These are phyloP conservation scores for Cucumis hystrix DNA, from an alignment of 306 rosid genomes.

Conservation along the genomic window DNA sequence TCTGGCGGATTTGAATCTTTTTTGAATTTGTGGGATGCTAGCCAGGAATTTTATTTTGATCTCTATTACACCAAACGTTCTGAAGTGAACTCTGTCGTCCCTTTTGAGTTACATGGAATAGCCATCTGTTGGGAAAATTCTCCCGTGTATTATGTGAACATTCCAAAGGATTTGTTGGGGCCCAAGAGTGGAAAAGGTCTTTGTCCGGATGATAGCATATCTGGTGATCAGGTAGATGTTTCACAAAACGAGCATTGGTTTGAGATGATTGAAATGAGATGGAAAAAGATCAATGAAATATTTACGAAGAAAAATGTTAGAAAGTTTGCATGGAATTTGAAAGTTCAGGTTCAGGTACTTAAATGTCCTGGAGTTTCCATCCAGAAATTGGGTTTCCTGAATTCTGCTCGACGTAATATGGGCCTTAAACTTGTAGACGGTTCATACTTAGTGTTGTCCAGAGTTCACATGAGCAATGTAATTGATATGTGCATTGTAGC, in stretches of 20 bases:
- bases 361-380: constrained; percentile 56
- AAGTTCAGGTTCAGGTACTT: constrained; percentile 78
- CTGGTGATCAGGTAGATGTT: constrained; percentile 24
- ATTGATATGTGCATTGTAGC: constrained; percentile 66
- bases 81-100: constrained; percentile 47
- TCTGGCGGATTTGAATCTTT: constrained; percentile 79
- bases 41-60: constrained; percentile 68
- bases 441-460: constrained; percentile 46
- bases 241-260: constrained; percentile 35
- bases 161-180: constrained; percentile 71
- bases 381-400: constrained; percentile 54
- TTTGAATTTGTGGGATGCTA: constrained; percentile 67
- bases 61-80: constrained; percentile 58
- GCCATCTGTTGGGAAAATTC: constrained; percentile 92
- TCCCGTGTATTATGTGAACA: constrained; percentile 69
- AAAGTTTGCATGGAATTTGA: constrained; percentile 81
- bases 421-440: constrained; percentile 48
- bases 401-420: constrained; percentile 28
- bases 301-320: constrained; percentile 43
- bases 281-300: constrained; percentile 61
- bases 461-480: constrained; percentile 39
- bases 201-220: constrained; percentile 19
- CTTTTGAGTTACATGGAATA: constrained; percentile 72
- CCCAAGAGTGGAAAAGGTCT: constrained; percentile 30
- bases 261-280: constrained; percentile 40